These are phyloP conservation scores for Calonectria pteridis DNA, from an alignment of 2,329 filamentous ascomycete genomes.

Conservation along the genomic window DNA sequence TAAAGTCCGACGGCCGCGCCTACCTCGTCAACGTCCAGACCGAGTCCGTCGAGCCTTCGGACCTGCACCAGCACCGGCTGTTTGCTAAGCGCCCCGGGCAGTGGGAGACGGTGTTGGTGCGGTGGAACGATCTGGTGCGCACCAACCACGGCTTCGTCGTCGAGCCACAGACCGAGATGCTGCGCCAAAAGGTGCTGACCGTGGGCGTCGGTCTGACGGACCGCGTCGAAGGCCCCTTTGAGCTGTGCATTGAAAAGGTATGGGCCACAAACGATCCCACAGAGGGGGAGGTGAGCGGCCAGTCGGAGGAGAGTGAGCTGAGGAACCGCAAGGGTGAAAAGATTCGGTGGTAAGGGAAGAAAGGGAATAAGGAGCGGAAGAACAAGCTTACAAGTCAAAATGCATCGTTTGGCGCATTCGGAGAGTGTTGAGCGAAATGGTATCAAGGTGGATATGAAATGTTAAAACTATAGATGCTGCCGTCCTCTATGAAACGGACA, in stretches of 20 bases:
- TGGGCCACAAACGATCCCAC: conserved; percentile 83
- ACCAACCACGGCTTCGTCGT: conserved; percentile 94
- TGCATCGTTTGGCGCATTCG: not conserved
- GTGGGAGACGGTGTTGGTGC: conserved; percentile 96
- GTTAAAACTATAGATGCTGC: conserved; percentile 20
- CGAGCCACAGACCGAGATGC: conserved; percentile 91
- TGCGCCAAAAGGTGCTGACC: conserved; percentile 86
- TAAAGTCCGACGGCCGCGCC: conserved; percentile 90
- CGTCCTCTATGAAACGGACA: conserved; percentile 8
- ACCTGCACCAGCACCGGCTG: conserved; percentile 93
- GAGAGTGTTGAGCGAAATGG: not conserved
- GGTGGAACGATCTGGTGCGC: conserved; percentile 92
- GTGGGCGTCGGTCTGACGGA: conserved; percentile 92
- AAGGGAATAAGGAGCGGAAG: not conserved
- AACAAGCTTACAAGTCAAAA: not conserved
- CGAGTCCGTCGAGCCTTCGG: conserved; percentile 92
- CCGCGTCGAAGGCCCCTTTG: conserved; percentile 87
- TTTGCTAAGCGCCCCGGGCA: conserved; percentile 83
- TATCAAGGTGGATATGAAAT: conserved; percentile 2
- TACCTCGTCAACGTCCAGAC: conserved; percentile 98
- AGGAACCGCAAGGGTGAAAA: conserved; percentile 54
- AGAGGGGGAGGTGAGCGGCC: conserved; percentile 32
- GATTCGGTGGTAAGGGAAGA: conserved; percentile 52
- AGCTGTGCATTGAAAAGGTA: conserved; percentile 85
- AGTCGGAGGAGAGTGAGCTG: conserved; percentile 44